A percentile compares a stretch with the other conserved stretches of the same genome.
Evolutionary conservation across 1,284 basidiomycete genomes (phyloP).

Genomic region (Coniferiporia weirii): DNA sequence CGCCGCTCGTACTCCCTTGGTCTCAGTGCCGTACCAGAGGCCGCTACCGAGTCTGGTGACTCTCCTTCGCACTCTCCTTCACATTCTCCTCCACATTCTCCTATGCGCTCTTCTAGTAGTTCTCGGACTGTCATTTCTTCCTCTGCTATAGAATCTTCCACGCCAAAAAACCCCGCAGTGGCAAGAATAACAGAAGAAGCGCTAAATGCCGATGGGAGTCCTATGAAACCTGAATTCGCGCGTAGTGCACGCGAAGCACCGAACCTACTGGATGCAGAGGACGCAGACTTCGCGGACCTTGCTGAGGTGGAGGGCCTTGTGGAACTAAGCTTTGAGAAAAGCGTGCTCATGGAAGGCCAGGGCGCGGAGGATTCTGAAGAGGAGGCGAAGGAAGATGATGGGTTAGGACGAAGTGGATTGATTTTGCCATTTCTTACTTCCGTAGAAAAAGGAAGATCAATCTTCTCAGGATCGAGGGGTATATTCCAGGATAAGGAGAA

Average conservation of each 20-base stretch:
- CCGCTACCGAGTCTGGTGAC: neutral
- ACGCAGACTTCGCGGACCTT: constrained; percentile 10
- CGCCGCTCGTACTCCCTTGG: neutral
- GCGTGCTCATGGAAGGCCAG: neutral
- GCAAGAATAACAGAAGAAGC: neutral
- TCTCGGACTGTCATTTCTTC: neutral
- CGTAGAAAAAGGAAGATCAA: neutral
- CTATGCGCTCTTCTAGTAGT: neutral
- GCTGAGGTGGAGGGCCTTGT: constrained; percentile 8
- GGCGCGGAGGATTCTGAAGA: neutral
- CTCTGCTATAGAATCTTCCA: neutral
- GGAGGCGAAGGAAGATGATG: too few species aligned
- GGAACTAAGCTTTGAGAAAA: constrained; percentile 9
- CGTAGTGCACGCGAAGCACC: constrained; percentile 3
- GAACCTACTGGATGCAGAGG: constrained; percentile 2
- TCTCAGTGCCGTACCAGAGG: constrained; percentile 8
- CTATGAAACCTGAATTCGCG: constrained; percentile 18
- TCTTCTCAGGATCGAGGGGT: neutral
- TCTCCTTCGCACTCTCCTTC: neutral
- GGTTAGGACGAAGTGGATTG: neutral
- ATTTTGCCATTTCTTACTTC: neutral
- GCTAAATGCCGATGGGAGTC: neutral
- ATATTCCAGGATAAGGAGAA: constrained; percentile 11
- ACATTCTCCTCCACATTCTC: neutral
- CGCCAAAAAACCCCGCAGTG: too few species aligned